Evolutionary conservation across 768 basidiomycete genomes (phyloP).

Genomic region (Termitomyces sp.): DNA sequence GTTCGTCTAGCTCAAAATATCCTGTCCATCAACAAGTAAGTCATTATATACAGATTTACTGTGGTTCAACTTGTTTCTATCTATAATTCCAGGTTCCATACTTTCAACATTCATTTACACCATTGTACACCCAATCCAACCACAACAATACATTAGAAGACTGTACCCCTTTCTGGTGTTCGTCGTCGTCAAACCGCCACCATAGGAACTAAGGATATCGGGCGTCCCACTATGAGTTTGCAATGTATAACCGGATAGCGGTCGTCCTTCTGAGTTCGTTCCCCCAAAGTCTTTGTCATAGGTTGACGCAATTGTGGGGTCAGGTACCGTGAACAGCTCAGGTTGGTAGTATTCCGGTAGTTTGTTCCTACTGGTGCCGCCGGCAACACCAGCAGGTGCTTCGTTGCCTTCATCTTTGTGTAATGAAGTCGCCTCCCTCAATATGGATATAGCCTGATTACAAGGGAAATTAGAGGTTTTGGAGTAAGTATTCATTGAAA

Average conservation of each 20-base stretch:
- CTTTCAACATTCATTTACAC: too few species aligned
- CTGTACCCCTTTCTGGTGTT: constrained; percentile 40
- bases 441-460: too few species aligned
- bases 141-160: too few species aligned
- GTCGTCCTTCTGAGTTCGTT: constrained; percentile 24
- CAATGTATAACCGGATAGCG: constrained; percentile 35
- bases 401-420: constrained; percentile 61
- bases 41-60: not conserved
- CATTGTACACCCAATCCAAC: too few species aligned
- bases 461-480: too few species aligned
- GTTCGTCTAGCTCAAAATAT: not conserved
- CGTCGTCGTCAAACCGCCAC: constrained; percentile 22
- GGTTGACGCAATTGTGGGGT: constrained; percentile 42
- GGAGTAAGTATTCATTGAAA: too few species aligned
- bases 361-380: constrained; percentile 31
- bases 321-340: constrained; percentile 71
- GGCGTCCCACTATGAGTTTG: constrained; percentile 47
- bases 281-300: constrained; percentile 22
- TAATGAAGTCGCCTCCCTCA: too few species aligned
- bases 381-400: constrained; percentile 14
- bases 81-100: too few species aligned
- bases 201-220: constrained; percentile 27
- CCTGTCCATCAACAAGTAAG: not conserved
- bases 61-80: too few species aligned
- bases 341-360: constrained; percentile 72